Evolutionary conservation across 257 asterid genomes (phyloP), one percentile per base, ranked within the genome.

Genomic region (Lantana camara): DNA sequence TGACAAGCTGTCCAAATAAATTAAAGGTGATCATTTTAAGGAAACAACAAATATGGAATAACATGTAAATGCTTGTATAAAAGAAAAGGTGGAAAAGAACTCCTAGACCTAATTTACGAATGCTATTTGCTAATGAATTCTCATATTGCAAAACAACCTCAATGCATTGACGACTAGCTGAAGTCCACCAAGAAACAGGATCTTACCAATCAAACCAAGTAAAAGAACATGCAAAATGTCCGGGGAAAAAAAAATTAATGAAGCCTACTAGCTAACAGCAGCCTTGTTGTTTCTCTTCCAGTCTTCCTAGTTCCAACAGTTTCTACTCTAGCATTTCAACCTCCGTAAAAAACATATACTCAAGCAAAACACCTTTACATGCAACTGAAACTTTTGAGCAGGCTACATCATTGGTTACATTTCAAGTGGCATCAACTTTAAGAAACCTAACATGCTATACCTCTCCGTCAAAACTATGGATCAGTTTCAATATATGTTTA

Each of bases 1-100:
- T 90, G 64, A 86, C 89, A 79, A 84, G 86, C 99, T 94, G 93
- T 61, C 70, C 70, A 78, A 47, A 70, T 57, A 75, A 78, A 63
- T 63, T 32, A 52, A 75, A 66, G 66, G 23, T 16, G 59, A 60
- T 44, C 49, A 58, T 62, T 58, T 58, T 22, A 30, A 64, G 49
- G 59, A 67, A 70, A 41, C 48, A 65, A 52, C n/a, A 40, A 29
- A 30, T 63, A 30, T 37, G 54, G 17, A 44, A 62, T 19, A 45
- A 20, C 27, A 61, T 24, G 35, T 47, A 42, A 37, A 27, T 63
- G 64, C 7, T 63, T n/a, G 20, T 58, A 19, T 5, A 23, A 27
- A 60, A 50, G 60, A 53, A 60, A 37, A 19, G 19, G 3, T 58
- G 60, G 42, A 62, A 56, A n/a, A 71, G 51, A 48, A 32, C 19